These are phyloP conservation scores for Primulina tabacum DNA, from an alignment of 257 asterid species.

Conservation along the genomic window DNA sequence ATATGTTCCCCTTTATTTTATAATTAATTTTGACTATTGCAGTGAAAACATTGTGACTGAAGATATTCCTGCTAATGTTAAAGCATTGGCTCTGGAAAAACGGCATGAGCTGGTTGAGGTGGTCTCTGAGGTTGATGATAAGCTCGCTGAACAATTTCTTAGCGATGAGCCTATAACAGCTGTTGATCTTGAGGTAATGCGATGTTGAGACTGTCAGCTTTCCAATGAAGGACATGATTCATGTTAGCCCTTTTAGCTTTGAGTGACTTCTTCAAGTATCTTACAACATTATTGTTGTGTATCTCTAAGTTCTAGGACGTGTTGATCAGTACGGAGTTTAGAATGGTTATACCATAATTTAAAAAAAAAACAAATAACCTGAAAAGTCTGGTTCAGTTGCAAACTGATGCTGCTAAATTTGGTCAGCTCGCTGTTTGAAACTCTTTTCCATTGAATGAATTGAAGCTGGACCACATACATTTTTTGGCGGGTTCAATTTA, in stretches of 20 bases:
- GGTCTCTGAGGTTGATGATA: constrained; percentile 96
- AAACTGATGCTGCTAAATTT: background rate
- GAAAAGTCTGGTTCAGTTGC: background rate
- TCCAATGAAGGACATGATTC: background rate
- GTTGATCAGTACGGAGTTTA: constrained; percentile 1
- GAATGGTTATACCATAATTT: background rate
- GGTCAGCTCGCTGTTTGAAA: background rate
- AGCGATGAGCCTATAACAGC: constrained; percentile 88
- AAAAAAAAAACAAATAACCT: too few species aligned
- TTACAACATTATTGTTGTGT: constrained; percentile 13
- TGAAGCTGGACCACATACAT: background rate
- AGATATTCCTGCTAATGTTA: constrained; percentile 74
- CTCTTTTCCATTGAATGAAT: background rate
- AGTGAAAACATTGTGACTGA: constrained; percentile 74
- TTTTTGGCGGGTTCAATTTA: background rate
- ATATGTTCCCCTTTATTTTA: constrained; percentile 20
- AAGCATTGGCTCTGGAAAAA: constrained; percentile 65
- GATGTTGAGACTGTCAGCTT: constrained; percentile 14
- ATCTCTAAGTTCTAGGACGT: constrained; percentile 7
- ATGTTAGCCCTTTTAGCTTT: background rate
- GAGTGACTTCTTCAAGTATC: constrained; percentile 9
- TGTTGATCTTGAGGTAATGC: constrained; percentile 72
- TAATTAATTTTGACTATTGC: constrained; percentile 26
- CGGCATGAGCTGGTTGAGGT: constrained; percentile 87
- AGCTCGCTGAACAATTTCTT: constrained; percentile 85